A percentile compares a stretch with the other conserved stretches of the same genome.
These are phyloP conservation scores for Wickerhamomyces kurtzmanii DNA, from an alignment of 805 yeast genomes.

Conservation along the genomic window DNA sequence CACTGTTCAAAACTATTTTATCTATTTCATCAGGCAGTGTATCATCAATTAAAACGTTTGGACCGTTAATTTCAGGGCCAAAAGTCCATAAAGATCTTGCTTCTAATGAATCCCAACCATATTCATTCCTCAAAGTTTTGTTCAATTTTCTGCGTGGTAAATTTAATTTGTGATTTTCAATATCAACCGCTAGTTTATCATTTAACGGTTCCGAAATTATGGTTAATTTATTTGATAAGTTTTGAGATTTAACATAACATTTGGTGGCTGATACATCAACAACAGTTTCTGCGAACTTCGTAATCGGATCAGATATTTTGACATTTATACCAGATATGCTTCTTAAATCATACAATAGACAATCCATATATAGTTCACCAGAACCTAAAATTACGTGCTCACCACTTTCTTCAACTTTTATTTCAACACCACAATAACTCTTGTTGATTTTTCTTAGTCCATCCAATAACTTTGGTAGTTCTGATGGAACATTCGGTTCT, in stretches of 20 bases:
- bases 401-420: constrained; percentile 83
- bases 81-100: constrained; percentile 78
- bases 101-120: constrained; percentile 77
- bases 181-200: constrained; percentile 40
- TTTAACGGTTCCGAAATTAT: constrained; percentile 71
- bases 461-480: constrained; percentile 62
- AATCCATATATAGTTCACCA: constrained; percentile 86
- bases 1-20: constrained; percentile 30
- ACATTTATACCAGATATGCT: constrained; percentile 50
- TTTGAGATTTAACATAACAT: constrained; percentile 49
- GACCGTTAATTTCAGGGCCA: constrained; percentile 45
- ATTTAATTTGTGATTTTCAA: constrained; percentile 37
- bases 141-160: constrained; percentile 35
- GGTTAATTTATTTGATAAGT: constrained; percentile 47
- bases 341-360: constrained; percentile 70
- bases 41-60: constrained; percentile 58
- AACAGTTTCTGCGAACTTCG: constrained; percentile 73
- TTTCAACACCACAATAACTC: constrained; percentile 53
- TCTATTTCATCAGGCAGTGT: constrained; percentile 67
- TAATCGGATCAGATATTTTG: constrained; percentile 78
- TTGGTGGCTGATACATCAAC: constrained; percentile 55
- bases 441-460: constrained; percentile 55
- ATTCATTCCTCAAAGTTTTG: constrained; percentile 42
- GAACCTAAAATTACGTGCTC: constrained; percentile 73
- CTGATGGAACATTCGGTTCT: constrained; percentile 74